Evolutionary conservation across 2,329 filamentous ascomycete species (phyloP).

Genomic region (Fusarium brevicatenulatum): DNA sequence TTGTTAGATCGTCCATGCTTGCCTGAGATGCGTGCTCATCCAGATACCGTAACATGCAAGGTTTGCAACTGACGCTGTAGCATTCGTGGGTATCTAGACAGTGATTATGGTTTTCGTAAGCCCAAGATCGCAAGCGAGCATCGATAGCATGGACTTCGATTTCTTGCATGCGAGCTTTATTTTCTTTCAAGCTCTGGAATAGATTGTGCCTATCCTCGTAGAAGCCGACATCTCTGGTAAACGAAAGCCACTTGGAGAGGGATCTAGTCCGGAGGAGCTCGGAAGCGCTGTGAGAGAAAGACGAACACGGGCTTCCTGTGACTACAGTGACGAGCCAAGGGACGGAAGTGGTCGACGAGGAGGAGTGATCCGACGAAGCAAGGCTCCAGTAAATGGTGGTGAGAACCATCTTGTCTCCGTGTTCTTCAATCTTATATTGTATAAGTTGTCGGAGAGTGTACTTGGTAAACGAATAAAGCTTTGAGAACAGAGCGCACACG

Average conservation of each 20-base stretch:
- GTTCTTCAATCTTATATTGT: background rate
- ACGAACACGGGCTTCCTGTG: background rate
- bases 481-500: no score
- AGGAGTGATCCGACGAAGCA: background rate
- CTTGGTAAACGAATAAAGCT: no score
- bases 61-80: background rate
- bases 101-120: background rate
- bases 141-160: background rate
- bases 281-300: background rate
- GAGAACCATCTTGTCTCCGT: background rate
- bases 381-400: background rate
- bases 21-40: background rate
- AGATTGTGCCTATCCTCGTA: background rate
- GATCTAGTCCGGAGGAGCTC: background rate
- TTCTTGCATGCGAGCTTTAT: background rate
- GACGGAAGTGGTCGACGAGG: background rate
- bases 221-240: background rate
- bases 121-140: background rate
- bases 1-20: background rate
- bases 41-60: background rate
- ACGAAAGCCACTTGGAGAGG: background rate
- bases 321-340: background rate
- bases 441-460: no score
- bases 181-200: background rate
- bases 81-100: background rate